Evolutionary conservation across 1,284 basidiomycete species (phyloP), one percentile per base, ranked within the genome.

Genomic region (Pyrrhoderma noxium): DNA sequence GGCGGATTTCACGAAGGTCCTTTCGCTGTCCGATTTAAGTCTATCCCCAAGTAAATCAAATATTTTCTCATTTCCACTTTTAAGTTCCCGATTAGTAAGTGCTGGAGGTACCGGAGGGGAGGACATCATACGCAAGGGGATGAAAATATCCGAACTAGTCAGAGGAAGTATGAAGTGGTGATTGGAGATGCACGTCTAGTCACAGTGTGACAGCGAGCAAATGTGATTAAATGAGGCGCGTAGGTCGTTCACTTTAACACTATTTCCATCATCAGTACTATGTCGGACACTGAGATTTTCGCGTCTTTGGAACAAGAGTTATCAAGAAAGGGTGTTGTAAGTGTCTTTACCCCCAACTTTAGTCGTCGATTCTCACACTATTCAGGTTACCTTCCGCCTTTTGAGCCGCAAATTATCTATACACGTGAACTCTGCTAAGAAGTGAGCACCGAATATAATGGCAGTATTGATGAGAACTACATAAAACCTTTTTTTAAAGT

Each of bases 341-440:
- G n/a, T n/a, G n/a, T n/a, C n/a, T n/a, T n/a, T n/a, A n/a, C n/a
- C n/a, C n/a, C n/a, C n/a, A n/a, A n/a, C n/a, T n/a, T n/a, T n/a
- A n/a, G n/a, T n/a, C n/a, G n/a, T n/a, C n/a, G n/a, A n/a, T n/a
- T n/a, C n/a, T n/a, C n/a, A n/a, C n/a, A n/a, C n/a, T n/a, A n/a
- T n/a, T 59, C 41, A 88, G 85, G 83, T 89, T 52, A 88, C 86
- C 3, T 89, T 78, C 63, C 75, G 85, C 35, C 80, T 77, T 3
- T 70, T 89, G 47, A 88, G 85, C 60, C 75, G 83, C 56, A 76
- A 75, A 42, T 73, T 85, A 40, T 70, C 71, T 0, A 70, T 88
- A 48, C 82, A 88, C 59, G 84, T 88, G 57, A 85, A 86, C 61
- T 65, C 67, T 34, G 85, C 86, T 8, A 88, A 86, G 64, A 82